Evolutionary conservation across 139 green algal species (phyloP), one percentile per base, ranked within the genome.

Genomic region (Ettlia oleoabundans): DNA sequence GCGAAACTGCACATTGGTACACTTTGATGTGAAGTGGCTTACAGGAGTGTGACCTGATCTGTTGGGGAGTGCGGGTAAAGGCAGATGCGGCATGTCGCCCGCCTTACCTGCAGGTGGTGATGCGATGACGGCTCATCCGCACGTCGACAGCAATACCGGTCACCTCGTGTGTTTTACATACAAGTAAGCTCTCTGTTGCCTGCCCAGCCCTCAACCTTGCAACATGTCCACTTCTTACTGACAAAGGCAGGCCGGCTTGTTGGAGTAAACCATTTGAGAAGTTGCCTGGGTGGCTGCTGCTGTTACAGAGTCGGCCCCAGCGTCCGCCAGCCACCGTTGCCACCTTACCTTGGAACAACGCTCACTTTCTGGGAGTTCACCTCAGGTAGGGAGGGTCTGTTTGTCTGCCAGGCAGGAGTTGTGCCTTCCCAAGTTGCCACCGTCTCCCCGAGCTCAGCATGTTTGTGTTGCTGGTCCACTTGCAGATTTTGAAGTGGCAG

Each of bases 341-440:
- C 72, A 28, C 58, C 55, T n/a, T 81, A 63, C 55, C 62, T 74
- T 22, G 52, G 24, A 38, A 78, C 82, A n/a, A 18, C 30, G 28
- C 83, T 92, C n/a, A 86, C 70, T 33, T 92, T 92, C 8, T 88
- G 64, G 65, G 87, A 91, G 85, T 76, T 87, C 33, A 70, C 84
- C 5, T 13, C 58, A 41, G 78, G 62, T 30, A n/a, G 21, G 43
- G 9, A n/a, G n/a, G n/a, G n/a, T n/a, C n/a, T n/a, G n/a, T n/a
- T n/a, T n/a, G n/a, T n/a, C n/a, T n/a, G n/a, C n/a, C n/a, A n/a
- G n/a, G n/a, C n/a, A n/a, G n/a, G n/a, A n/a, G n/a, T n/a, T n/a
- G n/a, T n/a, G n/a, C n/a, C n/a, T n/a, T n/a, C n/a, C n/a, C n/a
- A n/a, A n/a, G n/a, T n/a, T n/a, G n/a, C n/a, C n/a, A n/a, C n/a